Conservation (phyloP, 2,329 filamentous ascomycete species). For the Alternaria dauci region DNA sequence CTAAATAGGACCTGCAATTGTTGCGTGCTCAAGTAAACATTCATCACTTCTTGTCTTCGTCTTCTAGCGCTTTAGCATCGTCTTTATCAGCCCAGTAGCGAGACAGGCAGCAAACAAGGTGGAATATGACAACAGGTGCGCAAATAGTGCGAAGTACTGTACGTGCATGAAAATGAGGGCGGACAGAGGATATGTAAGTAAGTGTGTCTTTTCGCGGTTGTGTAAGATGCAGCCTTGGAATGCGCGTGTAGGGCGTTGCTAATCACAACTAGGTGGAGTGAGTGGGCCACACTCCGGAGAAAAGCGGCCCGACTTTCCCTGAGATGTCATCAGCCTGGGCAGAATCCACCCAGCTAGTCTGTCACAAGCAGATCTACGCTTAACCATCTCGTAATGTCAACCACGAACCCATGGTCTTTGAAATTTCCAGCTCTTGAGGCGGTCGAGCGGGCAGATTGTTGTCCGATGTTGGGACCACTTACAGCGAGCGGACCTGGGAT, state of each 20-base stretch:
- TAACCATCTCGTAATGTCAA: conserved; percentile 37
- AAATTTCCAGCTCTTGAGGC: neutral
- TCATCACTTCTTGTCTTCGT: too few relatives aligned
- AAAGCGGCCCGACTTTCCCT: conserved; percentile 28
- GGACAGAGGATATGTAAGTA: neutral
- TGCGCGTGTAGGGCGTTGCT: neutral
- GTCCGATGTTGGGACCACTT: conserved; percentile 8
- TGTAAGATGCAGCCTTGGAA: neutral
- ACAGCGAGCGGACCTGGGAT: conserved; percentile 8
- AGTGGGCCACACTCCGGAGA: conserved; percentile 21
- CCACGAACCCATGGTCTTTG: conserved; percentile 20
- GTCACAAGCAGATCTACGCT: conserved; percentile 34
- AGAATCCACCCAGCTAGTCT: conserved; percentile 10
- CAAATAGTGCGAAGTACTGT: too few relatives aligned
- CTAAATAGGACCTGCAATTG: too few relatives aligned
- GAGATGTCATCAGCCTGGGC: conserved; percentile 17
- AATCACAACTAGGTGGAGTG: neutral
- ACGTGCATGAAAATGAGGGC: neutral
- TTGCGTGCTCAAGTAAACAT: too few relatives aligned
- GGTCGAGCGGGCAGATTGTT: conserved; percentile 1
- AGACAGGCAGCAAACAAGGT: too few relatives aligned
- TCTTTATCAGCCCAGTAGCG: too few relatives aligned
- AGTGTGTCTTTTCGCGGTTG: neutral
- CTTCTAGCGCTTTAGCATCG: too few relatives aligned
- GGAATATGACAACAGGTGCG: too few relatives aligned